Base-by-base conservation (phyloP, 108 stramenopile species). In the Nannochloropsis oceanica region DNA sequence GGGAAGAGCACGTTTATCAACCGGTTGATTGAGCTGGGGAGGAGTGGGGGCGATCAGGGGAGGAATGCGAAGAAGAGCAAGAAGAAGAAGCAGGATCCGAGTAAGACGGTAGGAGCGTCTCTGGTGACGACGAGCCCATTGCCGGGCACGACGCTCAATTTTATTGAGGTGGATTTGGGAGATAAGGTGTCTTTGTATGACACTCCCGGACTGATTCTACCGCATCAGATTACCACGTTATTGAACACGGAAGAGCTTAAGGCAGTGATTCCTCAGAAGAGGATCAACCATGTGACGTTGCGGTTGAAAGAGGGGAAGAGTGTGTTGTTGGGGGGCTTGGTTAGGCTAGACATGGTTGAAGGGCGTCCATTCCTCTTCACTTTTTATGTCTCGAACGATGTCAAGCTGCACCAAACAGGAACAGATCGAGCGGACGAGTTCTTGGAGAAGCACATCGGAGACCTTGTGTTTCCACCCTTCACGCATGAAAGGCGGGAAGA, bases 321-420 rank as follows among this genome's bases (percentile, higher is more conserved):
- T 27, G 85, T 92, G n/a, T 44, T 92, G 20, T 13, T 92, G 82
- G 92, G 92, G 12, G 92, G 91, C 1, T 84, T 92, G 10, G 92
- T 89, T 14, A 27, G 59, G 22, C 27, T 92, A 11, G 90, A 92
- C 86, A 42, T 90, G 20, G 18, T 91, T 9, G 82, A 88, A 26
- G 89, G 90, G 13, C 24, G 82, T 27, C 91, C 91, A 9, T 96
- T 97, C 84, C 89, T 97, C 26, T 94, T 97, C 44, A 97, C 97
- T 7, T 95, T 97, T 83, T 97, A 95, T 91, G 96, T 97, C 79
- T 93, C 95, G 25, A 96, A 97, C 86, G 93, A 95, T 13, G 95
- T 99, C 81, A 97, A 97, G 83, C 90, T 99, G 43, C 98, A 99
- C 86, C 90, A 44, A 8, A 85, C 87, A 2, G 42, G 20, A 22